Conservation (phyloP, 495 filamentous ascomycete genomes). For the Podospora pseudoanserina region DNA sequence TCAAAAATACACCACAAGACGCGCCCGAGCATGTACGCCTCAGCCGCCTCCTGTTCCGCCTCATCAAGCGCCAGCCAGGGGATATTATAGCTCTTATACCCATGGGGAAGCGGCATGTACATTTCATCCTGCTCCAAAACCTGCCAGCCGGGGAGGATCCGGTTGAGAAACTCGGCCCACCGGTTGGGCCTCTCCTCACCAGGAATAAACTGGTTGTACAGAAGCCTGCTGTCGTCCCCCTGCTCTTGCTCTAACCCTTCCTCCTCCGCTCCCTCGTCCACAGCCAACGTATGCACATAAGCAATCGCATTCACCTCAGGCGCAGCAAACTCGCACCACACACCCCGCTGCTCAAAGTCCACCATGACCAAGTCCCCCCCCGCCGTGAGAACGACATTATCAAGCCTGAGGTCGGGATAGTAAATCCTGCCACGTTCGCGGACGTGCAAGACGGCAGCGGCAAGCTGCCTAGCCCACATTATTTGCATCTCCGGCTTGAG, state of each 20-base stretch:
- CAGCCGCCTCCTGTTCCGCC: constrained; percentile 44
- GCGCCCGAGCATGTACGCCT: constrained; percentile 52
- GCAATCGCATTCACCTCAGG: constrained; percentile 50
- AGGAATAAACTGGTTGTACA: constrained; percentile 30
- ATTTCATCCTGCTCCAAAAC: constrained; percentile 33
- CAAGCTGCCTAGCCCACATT: constrained; percentile 45
- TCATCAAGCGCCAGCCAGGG: constrained; percentile 43
- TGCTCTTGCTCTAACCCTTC: constrained; percentile 4
- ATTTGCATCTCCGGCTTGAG: constrained; percentile 35
- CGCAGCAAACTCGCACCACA: constrained; percentile 49
- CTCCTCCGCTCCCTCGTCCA: constrained; percentile 19
- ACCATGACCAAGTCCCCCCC: constrained; percentile 43
- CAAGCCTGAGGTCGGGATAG: constrained; percentile 49
- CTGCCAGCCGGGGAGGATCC: constrained; percentile 40
- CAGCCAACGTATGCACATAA: constrained; percentile 41
- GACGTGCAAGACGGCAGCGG: constrained; percentile 40
- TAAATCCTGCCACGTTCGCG: constrained; percentile 36
- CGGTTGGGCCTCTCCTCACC: background rate
- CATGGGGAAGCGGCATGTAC: constrained; percentile 27
- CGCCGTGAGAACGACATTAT: constrained; percentile 46
- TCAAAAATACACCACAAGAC: constrained; percentile 54
- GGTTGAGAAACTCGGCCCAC: constrained; percentile 18
- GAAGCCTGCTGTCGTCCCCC: constrained; percentile 16
- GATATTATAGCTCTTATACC: constrained; percentile 43
- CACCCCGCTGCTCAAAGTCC: constrained; percentile 52